Conservation (phyloP, 306 rosid genomes). For the Castanea mollissima region DNA sequence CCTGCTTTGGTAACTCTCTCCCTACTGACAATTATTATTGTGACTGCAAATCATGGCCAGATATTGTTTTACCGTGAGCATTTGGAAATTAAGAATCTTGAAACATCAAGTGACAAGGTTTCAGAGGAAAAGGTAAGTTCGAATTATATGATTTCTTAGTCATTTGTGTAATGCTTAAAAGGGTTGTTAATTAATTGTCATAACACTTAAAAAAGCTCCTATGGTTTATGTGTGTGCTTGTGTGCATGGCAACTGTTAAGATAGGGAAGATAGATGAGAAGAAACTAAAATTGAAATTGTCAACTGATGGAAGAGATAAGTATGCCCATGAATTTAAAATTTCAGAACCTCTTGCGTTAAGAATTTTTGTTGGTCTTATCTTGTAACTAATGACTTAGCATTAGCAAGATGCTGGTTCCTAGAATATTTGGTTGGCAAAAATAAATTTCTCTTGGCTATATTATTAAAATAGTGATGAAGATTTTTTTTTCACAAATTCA, state of each 20-base stretch:
- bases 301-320: background rate
- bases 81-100: slow-evolving; percentile 54
- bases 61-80: slow-evolving; percentile 58
- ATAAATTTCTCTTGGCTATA: background rate
- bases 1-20: slow-evolving; percentile 12
- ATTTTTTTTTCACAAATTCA: background rate
- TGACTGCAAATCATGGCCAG: slow-evolving; percentile 38
- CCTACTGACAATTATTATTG: slow-evolving; percentile 13
- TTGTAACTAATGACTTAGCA: background rate
- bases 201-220: background rate
- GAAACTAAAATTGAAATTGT: background rate
- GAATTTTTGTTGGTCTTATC: background rate
- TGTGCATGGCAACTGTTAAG: background rate
- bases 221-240: no score
- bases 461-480: background rate
- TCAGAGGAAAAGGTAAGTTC: slow-evolving; percentile 51
- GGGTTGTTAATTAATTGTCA: background rate
- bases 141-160: slow-evolving; percentile 1
- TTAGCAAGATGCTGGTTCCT: background rate
- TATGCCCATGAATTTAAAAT: background rate
- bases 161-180: slow-evolving; percentile 13
- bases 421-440: background rate
- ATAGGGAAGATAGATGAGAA: background rate
- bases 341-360: background rate
- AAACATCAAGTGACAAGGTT: slow-evolving; percentile 40